Percentiles rank a stretch among this genome's conserved stretches.
These are phyloP conservation scores for Detonula confervacea DNA, from an alignment of 352 stramenopile species.

Conservation along the genomic window DNA sequence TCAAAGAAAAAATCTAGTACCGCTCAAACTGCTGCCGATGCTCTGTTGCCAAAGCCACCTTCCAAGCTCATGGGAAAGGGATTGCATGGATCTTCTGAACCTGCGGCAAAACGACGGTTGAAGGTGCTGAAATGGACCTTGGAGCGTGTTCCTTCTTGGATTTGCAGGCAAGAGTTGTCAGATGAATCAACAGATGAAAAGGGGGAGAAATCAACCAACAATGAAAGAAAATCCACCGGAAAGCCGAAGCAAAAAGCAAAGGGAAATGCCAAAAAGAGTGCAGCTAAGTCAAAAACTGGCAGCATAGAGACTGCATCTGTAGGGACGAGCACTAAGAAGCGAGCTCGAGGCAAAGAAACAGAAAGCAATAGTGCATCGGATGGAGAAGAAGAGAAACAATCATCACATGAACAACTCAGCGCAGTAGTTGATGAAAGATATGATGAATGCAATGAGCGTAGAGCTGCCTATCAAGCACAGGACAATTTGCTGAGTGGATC, in stretches of 20 bases:
- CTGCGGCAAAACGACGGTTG: conserved; percentile 70
- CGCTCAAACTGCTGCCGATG: conserved; percentile 1
- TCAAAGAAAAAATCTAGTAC: conserved; percentile 13
- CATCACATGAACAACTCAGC: conserved; percentile 4
- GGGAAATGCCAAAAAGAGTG: conserved; percentile 10
- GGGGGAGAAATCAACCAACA: not conserved
- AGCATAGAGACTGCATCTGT: not conserved
- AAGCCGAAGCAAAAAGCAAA: not conserved
- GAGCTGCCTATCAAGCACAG: conserved; percentile 49
- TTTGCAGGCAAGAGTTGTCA: conserved; percentile 6
- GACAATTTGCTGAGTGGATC: conserved; percentile 48
- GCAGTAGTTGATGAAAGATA: conserved; percentile 17
- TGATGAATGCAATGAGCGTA: conserved; percentile 38
- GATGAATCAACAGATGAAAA: not conserved
- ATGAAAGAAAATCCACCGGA: conserved; percentile 2
- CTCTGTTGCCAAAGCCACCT: conserved; percentile 37
- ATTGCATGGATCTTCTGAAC: conserved; percentile 72
- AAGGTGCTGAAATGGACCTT: conserved; percentile 68
- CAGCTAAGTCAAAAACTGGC: conserved; percentile 6
- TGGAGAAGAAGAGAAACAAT: conserved; percentile 13
- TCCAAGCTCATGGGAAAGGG: conserved; percentile 52
- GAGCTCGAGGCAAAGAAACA: conserved; percentile 1
- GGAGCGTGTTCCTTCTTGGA: conserved; percentile 41
- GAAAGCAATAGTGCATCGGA: not conserved
- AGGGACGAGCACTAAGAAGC: conserved; percentile 26